Base-by-base conservation (phyloP, 208 protist species). In the Leishmania aethiopica region DNA sequence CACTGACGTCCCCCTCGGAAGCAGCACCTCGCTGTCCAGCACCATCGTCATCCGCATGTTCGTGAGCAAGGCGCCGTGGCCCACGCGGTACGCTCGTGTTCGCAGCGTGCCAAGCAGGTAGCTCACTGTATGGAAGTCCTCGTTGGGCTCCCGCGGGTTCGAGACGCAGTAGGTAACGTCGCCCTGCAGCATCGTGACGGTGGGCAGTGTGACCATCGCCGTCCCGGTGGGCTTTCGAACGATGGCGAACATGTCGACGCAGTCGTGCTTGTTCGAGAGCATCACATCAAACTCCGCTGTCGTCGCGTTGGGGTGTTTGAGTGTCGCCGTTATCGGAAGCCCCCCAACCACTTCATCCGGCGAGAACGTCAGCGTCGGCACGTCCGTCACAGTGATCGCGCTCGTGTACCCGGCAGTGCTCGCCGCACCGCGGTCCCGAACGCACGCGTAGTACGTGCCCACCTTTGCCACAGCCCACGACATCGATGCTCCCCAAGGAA, bases 371-470 rank as follows among this genome's bases (percentile, higher is more conserved):
- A 90, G 47, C 22, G 74, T 77, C 25, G 90, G 90, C 37, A 73
- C n/a, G 19, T 53, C 40, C 1, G 86, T 53, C 32, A 92, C 88
- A 57, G 55, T 82, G 19, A 93, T 59, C 47, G 79, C 66, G 22
- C 70, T 55, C 57, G 86, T 84, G 75, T 66, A 77, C 22, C 45
- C 64, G 13, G 75, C 78, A 19, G 72, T 84, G 28, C 19, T 32
- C 40, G 35, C 53, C 28, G 51, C 51, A 0, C 22, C 66, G 28
- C 32, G 49, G 45, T 78, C 73, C 11, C 84, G 80, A 49, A 91
- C 81, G 74, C 90, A 93, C 3, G 88, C 88, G 77, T 91, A 93
- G 81, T 92, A 92, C 40, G 70, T 82, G 53, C 90, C 90, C 19
- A 64, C 22, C 28, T 22, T 32, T 13, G 11, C 19, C 69, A 64